A percentile compares a stretch with the other conserved stretches of the same genome.
Evolutionary conservation across 441 rosid genomes (phyloP).

Genomic region (Croton setiger): DNA sequence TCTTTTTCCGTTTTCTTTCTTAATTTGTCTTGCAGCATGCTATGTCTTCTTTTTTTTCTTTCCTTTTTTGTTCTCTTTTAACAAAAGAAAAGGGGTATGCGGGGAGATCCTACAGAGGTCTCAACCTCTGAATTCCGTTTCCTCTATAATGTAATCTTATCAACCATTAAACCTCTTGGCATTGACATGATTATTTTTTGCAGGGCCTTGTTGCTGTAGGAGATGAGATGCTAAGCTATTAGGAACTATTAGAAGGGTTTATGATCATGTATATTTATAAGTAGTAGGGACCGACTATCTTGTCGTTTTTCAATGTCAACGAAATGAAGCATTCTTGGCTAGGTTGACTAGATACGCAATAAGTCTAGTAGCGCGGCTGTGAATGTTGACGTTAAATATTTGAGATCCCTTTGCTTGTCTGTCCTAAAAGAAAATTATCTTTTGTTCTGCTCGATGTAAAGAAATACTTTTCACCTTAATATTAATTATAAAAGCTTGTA

Average conservation of each 20-base stretch:
- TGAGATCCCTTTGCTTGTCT: too few species aligned
- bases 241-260: neutral
- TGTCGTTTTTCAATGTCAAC: neutral
- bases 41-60: neutral
- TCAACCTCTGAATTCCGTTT: neutral
- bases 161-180: neutral
- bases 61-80: too few species aligned
- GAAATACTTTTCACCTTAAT: neutral
- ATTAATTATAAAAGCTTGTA: conserved; percentile 14
- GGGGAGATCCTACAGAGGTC: neutral
- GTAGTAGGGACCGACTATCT: too few species aligned
- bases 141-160: neutral
- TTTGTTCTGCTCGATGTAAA: neutral
- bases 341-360: neutral
- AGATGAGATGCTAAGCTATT: neutral
- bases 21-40: neutral
- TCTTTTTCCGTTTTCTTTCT: neutral
- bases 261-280: neutral
- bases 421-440: neutral
- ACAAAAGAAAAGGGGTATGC: too few species aligned
- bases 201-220: conserved; percentile 9
- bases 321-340: neutral
- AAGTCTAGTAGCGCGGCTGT: neutral
- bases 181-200: neutral
- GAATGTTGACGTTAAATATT: neutral